Conservation (phyloP, 2,329 filamentous ascomycete genomes). For the Verticillium zaregamsianum region DNA sequence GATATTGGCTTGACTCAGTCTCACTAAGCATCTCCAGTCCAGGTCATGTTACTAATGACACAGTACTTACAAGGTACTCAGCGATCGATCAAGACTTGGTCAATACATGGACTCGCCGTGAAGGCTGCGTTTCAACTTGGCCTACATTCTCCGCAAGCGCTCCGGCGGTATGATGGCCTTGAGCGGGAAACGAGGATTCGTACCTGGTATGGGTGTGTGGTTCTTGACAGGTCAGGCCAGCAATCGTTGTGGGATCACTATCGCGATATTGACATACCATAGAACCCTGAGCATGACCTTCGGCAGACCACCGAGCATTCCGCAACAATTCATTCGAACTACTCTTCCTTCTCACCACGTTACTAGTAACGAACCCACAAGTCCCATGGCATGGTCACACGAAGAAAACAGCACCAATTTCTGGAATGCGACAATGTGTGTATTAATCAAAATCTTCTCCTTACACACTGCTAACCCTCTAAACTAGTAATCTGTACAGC, state of each 20-base stretch:
- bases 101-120: slow-evolving; percentile 46
- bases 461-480: not conserved
- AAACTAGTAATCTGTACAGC: slow-evolving; percentile 24
- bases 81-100: slow-evolving; percentile 49
- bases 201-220: slow-evolving; percentile 44
- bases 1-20: not conserved
- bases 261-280: not conserved
- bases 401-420: slow-evolving; percentile 17
- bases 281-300: slow-evolving; percentile 48
- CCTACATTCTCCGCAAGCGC: slow-evolving; percentile 38
- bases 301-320: slow-evolving; percentile 41
- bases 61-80: slow-evolving; percentile 52
- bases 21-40: slow-evolving; percentile 26
- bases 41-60: slow-evolving; percentile 42
- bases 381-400: not conserved
- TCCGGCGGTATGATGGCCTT: slow-evolving; percentile 28
- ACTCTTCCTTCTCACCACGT: slow-evolving; percentile 26
- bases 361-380: not conserved
- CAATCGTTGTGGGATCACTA: not conserved
- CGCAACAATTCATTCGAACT: slow-evolving; percentile 34
- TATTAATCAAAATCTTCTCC: not conserved
- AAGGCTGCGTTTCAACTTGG: slow-evolving; percentile 47
- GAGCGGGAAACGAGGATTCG: slow-evolving; percentile 43
- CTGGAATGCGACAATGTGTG: slow-evolving; percentile 29
- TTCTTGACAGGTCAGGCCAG: slow-evolving; percentile 35